Base-by-base conservation (phyloP, 371 early-diverging fungal genomes). In the Apophysomyces variabilis region DNA sequence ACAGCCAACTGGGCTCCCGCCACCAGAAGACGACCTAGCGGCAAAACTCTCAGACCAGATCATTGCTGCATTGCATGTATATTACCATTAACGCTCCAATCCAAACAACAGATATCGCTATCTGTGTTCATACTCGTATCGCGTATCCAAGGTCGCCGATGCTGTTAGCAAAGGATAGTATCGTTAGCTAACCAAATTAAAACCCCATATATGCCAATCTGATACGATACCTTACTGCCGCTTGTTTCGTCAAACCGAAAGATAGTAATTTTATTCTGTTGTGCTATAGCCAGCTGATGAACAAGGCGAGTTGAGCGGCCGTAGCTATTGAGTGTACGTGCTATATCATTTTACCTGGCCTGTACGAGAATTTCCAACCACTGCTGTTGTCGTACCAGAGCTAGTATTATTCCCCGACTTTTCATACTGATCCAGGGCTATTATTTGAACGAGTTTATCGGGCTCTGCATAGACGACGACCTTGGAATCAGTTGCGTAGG, bases 401-500 rank as follows among this genome's bases (percentile, higher is more conserved):
- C 18, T 43, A 18, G 37, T 26, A 21, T 45, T 57, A 7, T 32
- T 8, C 12, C 64, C 50, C 18, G 37, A 11, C 11, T 50, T 47
- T 18, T 21, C 37, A n/a, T 12, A 14, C 36, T 61, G 50, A 4
- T 64, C 58, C n/a, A 66, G 60, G 39, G 68, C 65, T 18, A 82
- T 66, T 57, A 76, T 82, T 65, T 82, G 84, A 26, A 80, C 66
- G 18, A 75, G 77, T 38, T 70, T 72, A 39, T 76, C 66, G 38
- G 77, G 72, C 54, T 80, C 83, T 46, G 77, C 75, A 73, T 82
- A 78, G 62, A 85, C 72, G 39, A 79, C 81, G 18, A 82, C 67
- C 54, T 80, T 80, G 26, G 77, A 68, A 18, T 79, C 80, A 21
- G 81, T 76, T 39, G 82, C 84, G 74, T 83, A 85, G 45, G 76